A percentile compares a stretch with the other conserved stretches of the same genome.
Conservation (phyloP, 148 eudicot species). For the Heliamphora exappendiculata region DNA sequence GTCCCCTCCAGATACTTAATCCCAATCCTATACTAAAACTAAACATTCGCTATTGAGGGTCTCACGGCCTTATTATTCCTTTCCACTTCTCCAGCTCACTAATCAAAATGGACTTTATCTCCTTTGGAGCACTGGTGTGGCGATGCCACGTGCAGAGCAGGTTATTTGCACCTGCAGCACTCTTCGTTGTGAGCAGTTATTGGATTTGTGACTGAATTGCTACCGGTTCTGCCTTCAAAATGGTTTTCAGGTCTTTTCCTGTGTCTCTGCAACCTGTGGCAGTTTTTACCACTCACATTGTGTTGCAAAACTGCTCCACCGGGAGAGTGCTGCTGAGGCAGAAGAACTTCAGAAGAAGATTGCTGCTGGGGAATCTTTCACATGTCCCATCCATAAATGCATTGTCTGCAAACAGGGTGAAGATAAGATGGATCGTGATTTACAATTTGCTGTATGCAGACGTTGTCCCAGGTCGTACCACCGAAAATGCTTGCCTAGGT, state of each 20-base stretch:
- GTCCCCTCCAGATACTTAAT: too few relatives aligned
- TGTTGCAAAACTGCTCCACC: constrained; percentile 66
- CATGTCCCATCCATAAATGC: constrained; percentile 79
- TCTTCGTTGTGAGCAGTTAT: background rate
- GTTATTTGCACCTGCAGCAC: background rate
- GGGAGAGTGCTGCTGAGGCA: constrained; percentile 34
- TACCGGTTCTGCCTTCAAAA: background rate
- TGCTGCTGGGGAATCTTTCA: constrained; percentile 63
- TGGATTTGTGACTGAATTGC: background rate
- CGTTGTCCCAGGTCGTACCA: constrained; percentile 95
- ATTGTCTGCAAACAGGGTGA: constrained; percentile 56
- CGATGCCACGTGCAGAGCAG: background rate
- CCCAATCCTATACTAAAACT: too few relatives aligned
- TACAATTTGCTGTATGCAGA: constrained; percentile 87
- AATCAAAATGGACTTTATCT: too few relatives aligned
- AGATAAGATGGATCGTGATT: constrained; percentile 31
- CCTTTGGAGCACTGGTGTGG: too few relatives aligned
- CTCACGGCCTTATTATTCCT: too few relatives aligned
- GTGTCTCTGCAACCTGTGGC: constrained; percentile 87
- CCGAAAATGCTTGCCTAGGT: constrained; percentile 89
- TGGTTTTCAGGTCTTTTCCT: constrained; percentile 64
- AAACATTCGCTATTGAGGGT: too few relatives aligned
- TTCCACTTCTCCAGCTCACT: too few relatives aligned
- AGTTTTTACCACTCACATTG: constrained; percentile 82
- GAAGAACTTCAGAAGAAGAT: constrained; percentile 45